phyloP scores from a whole-genome alignment of 495 filamentous ascomycete genomes.

The Platismatia glauca region DNA sequence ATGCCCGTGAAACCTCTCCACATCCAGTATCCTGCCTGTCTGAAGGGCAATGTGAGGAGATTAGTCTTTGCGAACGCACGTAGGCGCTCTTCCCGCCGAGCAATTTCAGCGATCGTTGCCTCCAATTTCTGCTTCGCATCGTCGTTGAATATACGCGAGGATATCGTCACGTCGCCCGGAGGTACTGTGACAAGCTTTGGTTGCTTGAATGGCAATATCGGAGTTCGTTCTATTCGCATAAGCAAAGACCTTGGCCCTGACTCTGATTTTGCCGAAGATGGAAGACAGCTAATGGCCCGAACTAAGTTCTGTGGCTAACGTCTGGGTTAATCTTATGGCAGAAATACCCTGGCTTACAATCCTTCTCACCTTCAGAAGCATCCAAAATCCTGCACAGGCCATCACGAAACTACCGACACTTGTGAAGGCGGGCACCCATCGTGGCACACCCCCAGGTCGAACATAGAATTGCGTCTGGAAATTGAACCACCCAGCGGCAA shows the following conservation, averaged over 20 bases:
- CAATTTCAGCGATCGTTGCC: conserved; percentile 4
- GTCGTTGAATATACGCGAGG: conserved; percentile 28
- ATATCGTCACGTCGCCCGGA: conserved; percentile 34
- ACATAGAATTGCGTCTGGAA: conserved; percentile 8
- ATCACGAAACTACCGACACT: conserved; percentile 14
- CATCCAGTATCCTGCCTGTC: conserved; percentile 29
- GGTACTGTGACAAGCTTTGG: conserved; percentile 34
- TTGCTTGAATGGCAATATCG: conserved; percentile 36
- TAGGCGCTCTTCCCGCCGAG: conserved; percentile 6
- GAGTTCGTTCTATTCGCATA: conserved; percentile 21
- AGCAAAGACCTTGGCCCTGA: conserved; percentile 8
- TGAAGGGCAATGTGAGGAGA: conserved; percentile 35
- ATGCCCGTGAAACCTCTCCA: conserved; percentile 35
- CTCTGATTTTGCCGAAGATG: conserved; percentile 5
- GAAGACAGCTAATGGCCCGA: conserved; percentile 19
- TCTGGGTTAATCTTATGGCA: not conserved
- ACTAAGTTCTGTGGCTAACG: conserved; percentile 23
- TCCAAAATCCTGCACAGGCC: conserved; percentile 12
- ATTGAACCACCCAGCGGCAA: conserved; percentile 14
- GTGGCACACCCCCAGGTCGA: conserved; percentile 4
- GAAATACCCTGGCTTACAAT: not conserved
- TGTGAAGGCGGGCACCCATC: conserved; percentile 11
- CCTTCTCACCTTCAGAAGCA: conserved; percentile 15
- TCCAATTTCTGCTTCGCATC: conserved; percentile 24
- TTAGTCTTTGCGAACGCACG: conserved; percentile 20